A percentile compares a stretch with the other conserved stretches of the same genome.
These are phyloP conservation scores for Aquilaria agallochum DNA, from an alignment of 441 rosid species.

Conservation along the genomic window DNA sequence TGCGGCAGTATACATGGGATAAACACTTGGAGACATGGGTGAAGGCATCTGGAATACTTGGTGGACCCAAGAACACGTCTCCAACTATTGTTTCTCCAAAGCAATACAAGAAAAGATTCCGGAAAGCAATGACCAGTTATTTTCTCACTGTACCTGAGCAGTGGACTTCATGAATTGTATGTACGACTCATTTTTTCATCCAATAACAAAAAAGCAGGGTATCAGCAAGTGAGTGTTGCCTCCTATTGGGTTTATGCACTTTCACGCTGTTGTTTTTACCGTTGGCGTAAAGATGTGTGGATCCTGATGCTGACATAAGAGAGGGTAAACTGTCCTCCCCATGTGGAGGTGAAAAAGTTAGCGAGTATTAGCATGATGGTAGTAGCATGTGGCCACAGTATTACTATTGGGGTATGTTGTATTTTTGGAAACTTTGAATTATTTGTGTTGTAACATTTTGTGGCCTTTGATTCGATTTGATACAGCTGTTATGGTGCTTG, in stretches of 20 bases:
- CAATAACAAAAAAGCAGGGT: neutral
- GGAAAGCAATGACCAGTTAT: constrained; percentile 92
- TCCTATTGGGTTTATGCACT: too few species aligned
- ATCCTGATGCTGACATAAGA: too few species aligned
- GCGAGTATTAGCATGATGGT: too few species aligned
- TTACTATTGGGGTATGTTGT: too few species aligned
- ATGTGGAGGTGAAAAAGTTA: too few species aligned
- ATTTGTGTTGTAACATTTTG: too few species aligned
- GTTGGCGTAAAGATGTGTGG: too few species aligned
- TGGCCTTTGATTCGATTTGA: too few species aligned
- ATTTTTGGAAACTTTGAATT: too few species aligned
- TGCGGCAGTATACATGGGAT: constrained; percentile 99
- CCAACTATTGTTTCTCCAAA: constrained; percentile 86
- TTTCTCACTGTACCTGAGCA: constrained; percentile 90
- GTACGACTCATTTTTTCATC: constrained; percentile 31
- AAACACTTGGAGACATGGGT: constrained; percentile 99
- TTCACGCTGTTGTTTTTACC: neutral
- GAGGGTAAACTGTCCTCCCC: constrained; percentile 15
- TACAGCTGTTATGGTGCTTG: too few species aligned
- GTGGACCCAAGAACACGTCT: constrained; percentile 69
- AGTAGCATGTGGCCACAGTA: too few species aligned
- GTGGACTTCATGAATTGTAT: constrained; percentile 58
- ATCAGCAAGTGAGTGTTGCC: too few species aligned
- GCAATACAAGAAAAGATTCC: constrained; percentile 89
- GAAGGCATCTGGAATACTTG: constrained; percentile 83